Evolutionary conservation across 2,329 filamentous ascomycete species (phyloP).

Genomic region (Colletotrichum sp.): DNA sequence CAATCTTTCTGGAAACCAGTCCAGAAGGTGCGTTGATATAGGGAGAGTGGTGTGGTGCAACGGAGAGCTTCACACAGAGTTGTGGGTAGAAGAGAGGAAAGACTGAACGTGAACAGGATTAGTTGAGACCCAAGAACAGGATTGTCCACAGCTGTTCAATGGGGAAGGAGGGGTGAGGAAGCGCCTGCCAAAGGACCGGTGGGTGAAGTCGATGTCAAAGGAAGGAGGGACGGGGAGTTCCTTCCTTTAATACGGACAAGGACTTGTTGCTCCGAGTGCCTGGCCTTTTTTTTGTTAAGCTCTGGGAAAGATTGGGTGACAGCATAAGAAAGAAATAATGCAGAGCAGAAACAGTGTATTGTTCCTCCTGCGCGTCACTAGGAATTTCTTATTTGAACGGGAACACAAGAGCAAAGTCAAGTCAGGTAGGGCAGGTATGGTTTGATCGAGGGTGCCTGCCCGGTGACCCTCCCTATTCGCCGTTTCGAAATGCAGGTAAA

Average conservation of each 20-base stretch:
- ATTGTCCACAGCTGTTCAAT: background rate
- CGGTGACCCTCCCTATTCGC: conserved; percentile 2
- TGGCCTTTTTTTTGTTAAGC: background rate
- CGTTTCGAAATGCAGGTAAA: conserved; percentile 9
- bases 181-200: conserved; percentile 12
- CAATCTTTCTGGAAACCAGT: background rate
- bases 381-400: background rate
- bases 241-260: conserved; percentile 13
- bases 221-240: conserved; percentile 6
- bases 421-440: background rate
- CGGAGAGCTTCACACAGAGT: background rate
- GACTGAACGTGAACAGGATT: conserved; percentile 18
- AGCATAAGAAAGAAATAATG: background rate
- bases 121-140: background rate
- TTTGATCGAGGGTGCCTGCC: conserved; percentile 1
- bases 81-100: background rate
- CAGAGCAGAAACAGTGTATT: background rate
- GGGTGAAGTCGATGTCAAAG: background rate
- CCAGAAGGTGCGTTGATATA: background rate
- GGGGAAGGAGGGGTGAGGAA: background rate
- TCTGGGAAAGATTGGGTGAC: background rate
- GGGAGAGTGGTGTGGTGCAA: background rate
- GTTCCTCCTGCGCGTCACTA: background rate
- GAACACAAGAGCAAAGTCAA: conserved; percentile 2
- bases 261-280: background rate